Evolutionary conservation across 495 filamentous ascomycete species (phyloP), one percentile per base, ranked within the genome.

Genomic region (Penicillium waksmanii): DNA sequence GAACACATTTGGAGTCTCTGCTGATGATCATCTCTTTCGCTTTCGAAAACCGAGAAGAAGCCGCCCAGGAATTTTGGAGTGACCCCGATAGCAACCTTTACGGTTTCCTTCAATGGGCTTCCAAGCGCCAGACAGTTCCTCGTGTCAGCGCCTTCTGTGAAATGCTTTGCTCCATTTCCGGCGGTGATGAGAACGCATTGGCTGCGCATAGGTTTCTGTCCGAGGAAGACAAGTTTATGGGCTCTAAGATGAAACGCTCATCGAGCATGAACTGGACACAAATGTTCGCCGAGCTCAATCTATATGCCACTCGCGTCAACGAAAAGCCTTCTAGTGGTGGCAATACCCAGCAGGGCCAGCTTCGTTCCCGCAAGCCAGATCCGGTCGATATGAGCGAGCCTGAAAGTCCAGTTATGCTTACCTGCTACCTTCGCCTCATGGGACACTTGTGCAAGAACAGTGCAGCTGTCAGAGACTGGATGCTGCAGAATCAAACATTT

Each of bases 51-150:
- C 86, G 91, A 17, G 84, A 86, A 35, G 91, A 96, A 38, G 87
- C 91, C 13, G 90, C 93, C 21, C 85, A 92, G 67, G 85, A 84
- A 43, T 97, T 98, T 60, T 98, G 94, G 94, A 81, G 80, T 47
- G 93, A 96, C 60, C 82, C 86, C 3, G 96, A 98, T 61, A 88
- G 90, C 63, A 96, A 97, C 63, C 77, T 98, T 43, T 88, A 89
- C 61, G 95, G 95, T 5, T 99, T 99, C 67, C 79, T 99, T 60
- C 88, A 93, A 56, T 99, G 96, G 96, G 91, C 94, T 25, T 96
- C 96, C 2, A 87, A 87, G 60, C 83, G 93, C 62, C 92, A 94
- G 62, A 95, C 95, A 8, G 96, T 96, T 6, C 95, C 95, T 17
- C 85, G 96, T 33, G 92, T 92, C 53, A 93, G 91, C 66, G 93